Conservation (phyloP, 345 rosid genomes). For the Linum usitatissimum region DNA sequence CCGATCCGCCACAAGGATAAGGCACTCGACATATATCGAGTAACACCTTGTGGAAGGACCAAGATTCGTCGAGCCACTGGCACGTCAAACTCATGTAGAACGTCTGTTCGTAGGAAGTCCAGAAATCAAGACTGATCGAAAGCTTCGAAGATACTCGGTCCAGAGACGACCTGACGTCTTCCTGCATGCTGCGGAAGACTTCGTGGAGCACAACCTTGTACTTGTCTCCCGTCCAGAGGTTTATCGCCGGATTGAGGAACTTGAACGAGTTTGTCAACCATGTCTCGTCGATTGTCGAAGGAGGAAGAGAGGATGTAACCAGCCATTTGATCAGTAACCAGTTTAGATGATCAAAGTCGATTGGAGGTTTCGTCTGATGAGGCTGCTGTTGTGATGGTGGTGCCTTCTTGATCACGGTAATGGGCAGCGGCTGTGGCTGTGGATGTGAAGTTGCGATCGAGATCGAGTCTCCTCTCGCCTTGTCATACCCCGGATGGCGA, state of each 20-base stretch:
- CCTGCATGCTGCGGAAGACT: conserved; percentile 89
- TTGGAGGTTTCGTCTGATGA: conserved; percentile 38
- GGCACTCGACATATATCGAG: conserved; percentile 73
- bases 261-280: conserved; percentile 77
- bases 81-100: conserved; percentile 76
- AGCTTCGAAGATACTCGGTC: conserved; percentile 72
- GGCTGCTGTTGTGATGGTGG: conserved; percentile 11
- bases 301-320: conserved; percentile 64
- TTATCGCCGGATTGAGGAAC: conserved; percentile 65
- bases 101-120: conserved; percentile 67
- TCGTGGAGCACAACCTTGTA: conserved; percentile 55
- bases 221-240: conserved; percentile 64
- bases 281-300: conserved; percentile 62
- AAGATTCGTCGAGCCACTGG: conserved; percentile 79
- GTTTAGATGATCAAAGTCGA: conserved; percentile 85
- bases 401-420: conserved; percentile 39
- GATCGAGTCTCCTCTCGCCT: conserved; percentile 36
- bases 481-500: conserved; percentile 93
- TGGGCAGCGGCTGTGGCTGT: conserved; percentile 34
- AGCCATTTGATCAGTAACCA: conserved; percentile 94
- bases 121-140: conserved; percentile 60
- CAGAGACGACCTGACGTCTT: conserved; percentile 53
- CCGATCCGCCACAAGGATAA: conserved; percentile 60
- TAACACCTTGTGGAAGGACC: conserved; percentile 59
- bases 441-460: background rate